These are phyloP conservation scores for Stemphylium beticola DNA, from an alignment of 2,329 filamentous ascomycete genomes.

Conservation along the genomic window DNA sequence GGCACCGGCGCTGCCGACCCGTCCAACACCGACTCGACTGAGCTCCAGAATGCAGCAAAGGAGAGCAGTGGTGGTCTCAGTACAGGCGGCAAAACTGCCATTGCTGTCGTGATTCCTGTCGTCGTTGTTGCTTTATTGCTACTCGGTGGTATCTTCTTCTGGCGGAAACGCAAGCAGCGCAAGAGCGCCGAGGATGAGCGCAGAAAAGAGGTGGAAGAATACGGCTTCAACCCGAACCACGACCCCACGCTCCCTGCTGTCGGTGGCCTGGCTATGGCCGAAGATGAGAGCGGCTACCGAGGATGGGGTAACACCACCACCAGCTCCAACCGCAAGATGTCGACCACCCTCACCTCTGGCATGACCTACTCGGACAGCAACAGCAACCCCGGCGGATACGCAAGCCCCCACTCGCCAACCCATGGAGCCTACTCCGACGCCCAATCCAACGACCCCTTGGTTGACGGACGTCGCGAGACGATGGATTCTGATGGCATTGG, in stretches of 20 bases:
- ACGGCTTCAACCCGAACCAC: constrained; percentile 96
- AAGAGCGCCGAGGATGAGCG: constrained; percentile 86
- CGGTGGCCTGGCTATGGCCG: constrained; percentile 68
- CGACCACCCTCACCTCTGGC: constrained; percentile 86
- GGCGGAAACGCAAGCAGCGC: constrained; percentile 85
- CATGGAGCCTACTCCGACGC: constrained; percentile 70
- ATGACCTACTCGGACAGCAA: constrained; percentile 73
- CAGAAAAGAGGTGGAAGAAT: constrained; percentile 96
- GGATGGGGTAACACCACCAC: constrained; percentile 90
- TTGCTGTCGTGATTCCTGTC: constrained; percentile 93
- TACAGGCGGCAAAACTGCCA: constrained; percentile 77
- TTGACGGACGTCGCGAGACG: constrained; percentile 56
- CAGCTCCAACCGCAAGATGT: constrained; percentile 75
- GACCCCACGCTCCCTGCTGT: constrained; percentile 78
- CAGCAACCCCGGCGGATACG: constrained; percentile 61
- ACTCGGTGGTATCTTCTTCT: constrained; percentile 78
- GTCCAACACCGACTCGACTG: constrained; percentile 17
- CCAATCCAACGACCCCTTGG: constrained; percentile 71
- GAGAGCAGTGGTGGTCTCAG: constrained; percentile 54
- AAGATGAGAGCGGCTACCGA: constrained; percentile 80
- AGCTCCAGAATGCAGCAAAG: constrained; percentile 19
- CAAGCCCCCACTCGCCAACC: constrained; percentile 66
- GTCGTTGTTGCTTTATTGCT: constrained; percentile 83
- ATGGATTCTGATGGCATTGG: constrained; percentile 81
- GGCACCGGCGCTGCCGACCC: constrained; percentile 9